Base-by-base conservation (phyloP, 164 flowering plant species). In the Warburgia ugandensis region DNA sequence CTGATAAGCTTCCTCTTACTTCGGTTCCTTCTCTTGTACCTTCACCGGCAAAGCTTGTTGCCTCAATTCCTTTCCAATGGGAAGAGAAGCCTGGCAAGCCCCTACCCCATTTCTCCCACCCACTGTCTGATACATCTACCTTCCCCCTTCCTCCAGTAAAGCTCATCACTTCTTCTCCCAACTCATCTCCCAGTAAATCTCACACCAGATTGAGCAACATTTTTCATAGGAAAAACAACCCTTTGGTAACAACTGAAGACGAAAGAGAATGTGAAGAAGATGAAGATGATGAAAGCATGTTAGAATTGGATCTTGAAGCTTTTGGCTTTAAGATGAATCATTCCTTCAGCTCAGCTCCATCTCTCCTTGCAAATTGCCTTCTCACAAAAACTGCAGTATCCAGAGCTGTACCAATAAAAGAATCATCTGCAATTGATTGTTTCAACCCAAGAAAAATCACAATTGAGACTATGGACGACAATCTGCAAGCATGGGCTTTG, bases 81-180 rank as follows among this genome's bases (percentile, higher is more conserved):
- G 94, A 88, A 65, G 94, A 85, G 48, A 73, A 67, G 55, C 92
- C 92, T 0, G 95, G 94, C 17, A 80, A 50, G 36, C 91, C 91
- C 20, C 67, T 77, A 12, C 55, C 64, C 22, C 29, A 29, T 21
- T 71, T 66, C 52, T 27, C 57, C 10, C 53, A 31, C 14, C 56
- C 64, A 25, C 25, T 10, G 16, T 5, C 22, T 17, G 56, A 16
- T 53, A 41, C 45, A n/a, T 13, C 47, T 29, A 28, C 7, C 7
- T 25, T 39, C 4, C 20, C 44, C 33, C n/a, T n/a, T 6, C 45
- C 25, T 19, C 22, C 10, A n/a, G n/a, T n/a, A n/a, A n/a, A 45
- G 29, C 14, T 45, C 31, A 27, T 45, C 20, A 12, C n/a, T n/a
- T n/a, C n/a, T n/a, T n/a, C n/a, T n/a, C n/a, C n/a, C 29, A 16